Percentiles rank a stretch among this genome's conserved stretches.
These are phyloP conservation scores for Schoenoplectus tabernaemontani DNA, from an alignment of 202 grass and related monocot species.

Conservation along the genomic window DNA sequence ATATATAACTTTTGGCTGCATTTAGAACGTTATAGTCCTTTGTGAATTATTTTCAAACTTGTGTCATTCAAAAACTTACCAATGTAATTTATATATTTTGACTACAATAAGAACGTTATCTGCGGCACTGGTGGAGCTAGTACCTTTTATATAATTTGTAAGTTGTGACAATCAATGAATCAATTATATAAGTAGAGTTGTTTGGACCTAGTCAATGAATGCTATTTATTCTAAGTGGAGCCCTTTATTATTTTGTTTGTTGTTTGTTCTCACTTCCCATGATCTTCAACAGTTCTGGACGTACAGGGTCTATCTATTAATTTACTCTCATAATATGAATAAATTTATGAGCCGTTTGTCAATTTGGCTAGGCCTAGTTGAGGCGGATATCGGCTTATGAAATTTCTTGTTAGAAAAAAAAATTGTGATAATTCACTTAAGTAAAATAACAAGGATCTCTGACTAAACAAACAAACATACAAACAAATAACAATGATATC, in stretches of 20 bases:
- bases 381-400: not conserved
- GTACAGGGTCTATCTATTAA: not conserved
- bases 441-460: not conserved
- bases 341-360: not conserved
- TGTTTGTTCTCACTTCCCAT: not conserved
- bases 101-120: not conserved
- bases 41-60: not conserved
- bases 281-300: not conserved
- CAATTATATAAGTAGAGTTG: not conserved
- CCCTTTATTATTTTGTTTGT: not conserved
- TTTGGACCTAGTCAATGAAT: conserved; percentile 2
- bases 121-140: not conserved
- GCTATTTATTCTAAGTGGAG: not conserved
- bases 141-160: not conserved
- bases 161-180: not conserved
- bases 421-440: not conserved
- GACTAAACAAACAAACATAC: not conserved
- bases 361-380: not conserved
- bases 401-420: not conserved
- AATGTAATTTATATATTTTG: not conserved
- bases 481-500: not conserved
- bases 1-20: not conserved
- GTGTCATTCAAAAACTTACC: not conserved
- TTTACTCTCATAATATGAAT: not conserved
- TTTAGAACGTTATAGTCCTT: not conserved